Evolutionary conservation across 2,329 filamentous ascomycete genomes (phyloP), one percentile per base, ranked within the genome.

Genomic region (Pseudogymnoascus sp.): DNA sequence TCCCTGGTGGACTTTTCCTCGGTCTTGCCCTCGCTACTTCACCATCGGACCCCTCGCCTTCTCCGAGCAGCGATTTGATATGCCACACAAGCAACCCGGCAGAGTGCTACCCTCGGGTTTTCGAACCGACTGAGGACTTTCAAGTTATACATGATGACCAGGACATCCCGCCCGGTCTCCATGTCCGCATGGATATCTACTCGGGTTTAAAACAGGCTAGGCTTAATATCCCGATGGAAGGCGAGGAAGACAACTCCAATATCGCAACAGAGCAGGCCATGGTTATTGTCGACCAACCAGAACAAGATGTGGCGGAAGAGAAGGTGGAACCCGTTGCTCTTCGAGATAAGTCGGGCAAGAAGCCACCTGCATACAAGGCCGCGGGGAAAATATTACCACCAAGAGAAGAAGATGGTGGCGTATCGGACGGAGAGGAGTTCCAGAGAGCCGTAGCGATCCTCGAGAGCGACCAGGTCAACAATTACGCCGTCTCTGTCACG

Each of bases 51-150:
- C 48, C 48, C 17, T 69, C 70, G 13, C 65, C 68, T 36, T 31
- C 66, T 12, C 66, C 76, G 63, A 74, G 80, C 35, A 69, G 73
- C n/a, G 81, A 86, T 41, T 74, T 88, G 61, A 87, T 90, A 72
- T 90, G 87, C 67, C 84, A 86, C 71, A 84, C 82, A 42, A 75
- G 79, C 58, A 79, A 86, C 67, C 75, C 78, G 0, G 73, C 78
- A 51, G 85, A 88, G 63, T 90, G 87, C 72, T 90, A 90, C 66
- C 85, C 86, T 1, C 80, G 79, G 58, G 65, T 86, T 1, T 90
- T 90, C 64, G 77, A 81, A 62, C 77, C 87, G 1, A 89, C 86
- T 1, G 75, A 85, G 58, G 80, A 87, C 62, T 90, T 89, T 66
- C 85, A 88, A 71, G 69, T 74, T 6, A 78, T 90, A 41, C 83